Evolutionary conservation across 75 land plant genomes (phyloP), one percentile per base, ranked within the genome.

Genomic region (Azolla pinnata): DNA sequence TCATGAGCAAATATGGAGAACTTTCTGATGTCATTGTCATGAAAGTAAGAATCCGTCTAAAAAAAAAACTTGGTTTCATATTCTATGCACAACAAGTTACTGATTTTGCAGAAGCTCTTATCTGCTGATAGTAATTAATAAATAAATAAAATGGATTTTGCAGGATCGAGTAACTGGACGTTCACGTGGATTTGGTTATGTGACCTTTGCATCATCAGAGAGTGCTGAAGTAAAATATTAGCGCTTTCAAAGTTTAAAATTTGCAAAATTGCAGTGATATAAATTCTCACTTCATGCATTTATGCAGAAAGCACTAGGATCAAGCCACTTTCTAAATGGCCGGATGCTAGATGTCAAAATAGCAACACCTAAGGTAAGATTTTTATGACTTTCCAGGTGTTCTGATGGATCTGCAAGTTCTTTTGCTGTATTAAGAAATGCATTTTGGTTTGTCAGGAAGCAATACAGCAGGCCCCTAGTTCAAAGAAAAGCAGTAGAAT

Each of bases 171-270:
- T 77, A 4, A 76, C 80, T 42, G 86, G 86, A 8, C 79, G 86
- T 31, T 85, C 88, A 59, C 88, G 88, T 24, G 88, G 88, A 4
- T 85, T 85, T 79, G 88, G 88, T 23, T 85, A 85, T 71, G 85
- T 77, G 5, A 85, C 88, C 34, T 82, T 85, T 70, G 40, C 74
- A 58, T 64, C 82, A 28, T 49, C 46, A 19, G 86, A 85, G 44
- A 84, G 78, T 70, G 88, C 88, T 5, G 76, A 82, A 82, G 88
- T 85, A 52, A 23, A 24, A 4, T 23, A 26, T 16, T 47, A 3
- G 3, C 10, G 4, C 4, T 9, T 47, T 12, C 3, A 9, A 16
- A 9, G 50, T 47, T 12, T 47, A 3, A 3, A 7, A 9, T 47
- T 12, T 47, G 18, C 3, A 9, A 20, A 7, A 47, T 12, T 9